Percentiles rank a stretch among this genome's conserved stretches.
phyloP scores from a whole-genome alignment of 2,329 filamentous ascomycete genomes.

The Akanthomyces muscarius region DNA sequence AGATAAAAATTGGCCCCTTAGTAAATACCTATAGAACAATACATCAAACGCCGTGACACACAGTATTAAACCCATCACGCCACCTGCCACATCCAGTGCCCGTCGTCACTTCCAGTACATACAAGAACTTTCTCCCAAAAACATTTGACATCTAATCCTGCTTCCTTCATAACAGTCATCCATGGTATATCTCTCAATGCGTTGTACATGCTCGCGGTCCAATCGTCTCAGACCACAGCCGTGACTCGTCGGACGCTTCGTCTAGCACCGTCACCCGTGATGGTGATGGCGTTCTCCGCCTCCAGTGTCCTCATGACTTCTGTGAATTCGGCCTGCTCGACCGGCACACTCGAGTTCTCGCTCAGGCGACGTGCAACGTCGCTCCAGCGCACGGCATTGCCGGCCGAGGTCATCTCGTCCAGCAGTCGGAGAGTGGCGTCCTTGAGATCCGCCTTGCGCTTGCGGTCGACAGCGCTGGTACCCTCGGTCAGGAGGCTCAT shows the following conservation, averaged over 20 bases:
- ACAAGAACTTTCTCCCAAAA: not conserved
- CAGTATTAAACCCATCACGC: not conserved
- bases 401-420: slow-evolving; percentile 72
- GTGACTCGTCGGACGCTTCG: slow-evolving; percentile 76
- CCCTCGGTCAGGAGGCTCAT: slow-evolving; percentile 95
- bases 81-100: not conserved
- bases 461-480: slow-evolving; percentile 82
- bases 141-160: not conserved
- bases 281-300: slow-evolving; percentile 75
- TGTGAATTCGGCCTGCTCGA: slow-evolving; percentile 77
- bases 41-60: slow-evolving; percentile 5
- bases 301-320: slow-evolving; percentile 78
- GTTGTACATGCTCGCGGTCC: not conserved
- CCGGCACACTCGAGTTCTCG: slow-evolving; percentile 64
- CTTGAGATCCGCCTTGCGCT: slow-evolving; percentile 80
- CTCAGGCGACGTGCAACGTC: slow-evolving; percentile 71
- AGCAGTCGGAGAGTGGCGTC: slow-evolving; percentile 68
- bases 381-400: slow-evolving; percentile 67
- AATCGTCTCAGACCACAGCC: slow-evolving; percentile 33
- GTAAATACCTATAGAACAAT: not conserved
- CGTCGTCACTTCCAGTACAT: not conserved
- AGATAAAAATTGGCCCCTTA: not conserved
- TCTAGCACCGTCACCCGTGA: slow-evolving; percentile 79
- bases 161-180: slow-evolving; percentile 10
- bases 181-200: slow-evolving; percentile 8